phyloP scores from a whole-genome alignment of 208 protist genomes.

The Crithidia acanthocephali region DNA sequence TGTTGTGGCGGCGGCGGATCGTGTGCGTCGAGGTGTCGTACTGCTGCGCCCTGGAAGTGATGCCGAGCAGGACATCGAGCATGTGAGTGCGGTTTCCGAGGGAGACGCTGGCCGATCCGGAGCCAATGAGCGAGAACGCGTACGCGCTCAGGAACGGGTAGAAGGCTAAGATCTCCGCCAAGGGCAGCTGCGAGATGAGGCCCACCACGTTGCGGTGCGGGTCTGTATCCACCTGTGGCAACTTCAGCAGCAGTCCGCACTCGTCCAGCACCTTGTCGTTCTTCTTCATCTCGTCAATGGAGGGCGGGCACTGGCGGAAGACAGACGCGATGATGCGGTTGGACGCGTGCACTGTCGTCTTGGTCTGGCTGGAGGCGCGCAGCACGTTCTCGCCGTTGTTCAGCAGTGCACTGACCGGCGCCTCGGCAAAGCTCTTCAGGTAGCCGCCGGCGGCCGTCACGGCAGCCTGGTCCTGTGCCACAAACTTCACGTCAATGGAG shows the following conservation, averaged over 20 bases:
- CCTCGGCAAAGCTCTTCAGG: constrained; percentile 75
- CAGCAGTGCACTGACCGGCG: constrained; percentile 48
- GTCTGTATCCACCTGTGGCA: constrained; percentile 32
- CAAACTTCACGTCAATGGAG: constrained; percentile 69
- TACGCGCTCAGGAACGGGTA: constrained; percentile 84
- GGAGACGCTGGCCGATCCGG: constrained; percentile 62
- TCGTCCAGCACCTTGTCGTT: constrained; percentile 58
- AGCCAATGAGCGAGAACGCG: constrained; percentile 78
- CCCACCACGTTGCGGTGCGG: constrained; percentile 57
- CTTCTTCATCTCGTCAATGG: constrained; percentile 47
- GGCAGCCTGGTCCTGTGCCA: constrained; percentile 68
- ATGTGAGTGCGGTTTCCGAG: constrained; percentile 74
- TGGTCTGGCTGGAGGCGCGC: constrained; percentile 57
- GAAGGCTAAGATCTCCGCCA: constrained; percentile 85
- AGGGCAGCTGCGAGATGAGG: constrained; percentile 66
- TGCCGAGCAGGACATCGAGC: constrained; percentile 68
- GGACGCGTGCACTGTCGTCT: constrained; percentile 82
- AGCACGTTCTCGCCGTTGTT: constrained; percentile 76
- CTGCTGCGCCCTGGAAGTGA: constrained; percentile 68
- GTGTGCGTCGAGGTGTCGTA: constrained; percentile 71
- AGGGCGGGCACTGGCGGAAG: constrained; percentile 55
- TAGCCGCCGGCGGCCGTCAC: constrained; percentile 77
- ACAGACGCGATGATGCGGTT: constrained; percentile 67
- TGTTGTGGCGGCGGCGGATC: constrained; percentile 54
- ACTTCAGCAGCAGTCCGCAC: constrained; percentile 42